Conservation (phyloP, 2,329 filamentous ascomycete genomes). For the Epichloe gansuensis region DNA sequence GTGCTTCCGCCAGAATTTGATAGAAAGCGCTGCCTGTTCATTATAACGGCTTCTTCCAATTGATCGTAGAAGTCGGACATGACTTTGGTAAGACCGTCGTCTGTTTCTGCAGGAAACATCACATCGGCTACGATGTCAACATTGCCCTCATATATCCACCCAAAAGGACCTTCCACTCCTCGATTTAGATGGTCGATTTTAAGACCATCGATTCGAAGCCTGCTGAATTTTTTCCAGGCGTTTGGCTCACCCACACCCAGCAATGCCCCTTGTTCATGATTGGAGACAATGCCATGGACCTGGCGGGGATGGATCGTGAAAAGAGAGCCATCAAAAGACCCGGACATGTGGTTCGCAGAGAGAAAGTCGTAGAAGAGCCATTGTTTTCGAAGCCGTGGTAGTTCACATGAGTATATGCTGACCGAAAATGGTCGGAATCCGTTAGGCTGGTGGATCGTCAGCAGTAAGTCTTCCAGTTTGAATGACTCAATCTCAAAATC, state of each 20-base stretch:
- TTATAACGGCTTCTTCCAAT: constrained; percentile 81
- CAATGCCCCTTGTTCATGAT: constrained; percentile 39
- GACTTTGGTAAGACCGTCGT: constrained; percentile 83
- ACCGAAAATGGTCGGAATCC: constrained; percentile 90
- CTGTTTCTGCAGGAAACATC: constrained; percentile 80
- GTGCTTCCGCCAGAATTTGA: constrained; percentile 30
- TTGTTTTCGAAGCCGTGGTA: constrained; percentile 85
- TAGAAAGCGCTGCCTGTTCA: constrained; percentile 55
- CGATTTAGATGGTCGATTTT: constrained; percentile 94
- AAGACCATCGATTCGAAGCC: constrained; percentile 82
- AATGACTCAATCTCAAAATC: constrained; percentile 97
- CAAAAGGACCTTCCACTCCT: constrained; percentile 85
- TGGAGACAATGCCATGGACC: constrained; percentile 65
- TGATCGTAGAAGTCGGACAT: constrained; percentile 97
- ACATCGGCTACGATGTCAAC: constrained; percentile 95
- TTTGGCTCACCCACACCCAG: constrained; percentile 49
- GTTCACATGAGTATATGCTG: constrained; percentile 90
- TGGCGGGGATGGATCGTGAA: constrained; percentile 96
- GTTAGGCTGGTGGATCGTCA: constrained; percentile 83
- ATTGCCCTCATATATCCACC: constrained; percentile 95
- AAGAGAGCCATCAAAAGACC: constrained; percentile 86
- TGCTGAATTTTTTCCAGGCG: constrained; percentile 91
- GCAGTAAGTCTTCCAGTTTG: constrained; percentile 84
- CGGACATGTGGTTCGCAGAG: constrained; percentile 90
- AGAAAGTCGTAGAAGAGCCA: constrained; percentile 98